A percentile compares a stretch with the other conserved stretches of the same genome.
phyloP scores from a whole-genome alignment of 768 basidiomycete genomes.

The Hysterangium stoloniferum region DNA sequence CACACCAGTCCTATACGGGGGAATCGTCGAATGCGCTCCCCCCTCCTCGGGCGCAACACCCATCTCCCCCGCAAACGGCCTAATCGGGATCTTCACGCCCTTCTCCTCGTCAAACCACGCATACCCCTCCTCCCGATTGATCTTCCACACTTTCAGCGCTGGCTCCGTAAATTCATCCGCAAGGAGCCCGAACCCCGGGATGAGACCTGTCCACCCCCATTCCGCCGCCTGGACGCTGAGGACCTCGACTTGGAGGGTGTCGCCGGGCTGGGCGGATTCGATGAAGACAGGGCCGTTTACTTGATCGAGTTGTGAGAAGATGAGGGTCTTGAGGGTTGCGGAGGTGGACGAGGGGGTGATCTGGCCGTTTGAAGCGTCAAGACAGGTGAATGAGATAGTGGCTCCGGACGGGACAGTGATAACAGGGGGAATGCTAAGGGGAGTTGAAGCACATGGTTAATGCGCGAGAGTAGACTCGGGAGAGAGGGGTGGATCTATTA shows the following conservation, averaged over 20 bases:
- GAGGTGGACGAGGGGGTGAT: conserved; percentile 37
- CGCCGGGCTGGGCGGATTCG: conserved; percentile 43
- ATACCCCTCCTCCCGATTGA: conserved; percentile 32
- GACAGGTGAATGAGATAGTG: conserved; percentile 48
- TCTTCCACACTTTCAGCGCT: conserved; percentile 46
- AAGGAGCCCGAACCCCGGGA: conserved; percentile 54
- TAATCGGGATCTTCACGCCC: conserved; percentile 41
- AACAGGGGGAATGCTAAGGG: conserved; percentile 41
- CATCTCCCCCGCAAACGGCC: conserved; percentile 60
- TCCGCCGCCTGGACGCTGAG: conserved; percentile 42
- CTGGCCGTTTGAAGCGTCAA: conserved; percentile 59
- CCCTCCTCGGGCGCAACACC: conserved; percentile 44
- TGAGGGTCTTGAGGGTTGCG: conserved; percentile 30
- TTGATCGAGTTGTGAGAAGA: conserved; percentile 44
- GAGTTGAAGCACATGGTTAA: not conserved
- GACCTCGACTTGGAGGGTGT: conserved; percentile 54
- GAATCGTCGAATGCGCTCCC: conserved; percentile 54
- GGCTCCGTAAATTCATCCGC: conserved; percentile 46
- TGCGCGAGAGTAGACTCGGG: not conserved
- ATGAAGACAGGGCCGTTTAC: conserved; percentile 55
- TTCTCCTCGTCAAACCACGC: conserved; percentile 45
- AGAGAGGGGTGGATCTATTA: conserved; percentile 21
- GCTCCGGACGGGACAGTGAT: conserved; percentile 45
- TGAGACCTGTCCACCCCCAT: conserved; percentile 58
- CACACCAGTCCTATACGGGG: conserved; percentile 48